A percentile compares a stretch with the other conserved stretches of the same genome.
Evolutionary conservation across 148 eudicot genomes (phyloP).

Genomic region (Linanthus parryae): DNA sequence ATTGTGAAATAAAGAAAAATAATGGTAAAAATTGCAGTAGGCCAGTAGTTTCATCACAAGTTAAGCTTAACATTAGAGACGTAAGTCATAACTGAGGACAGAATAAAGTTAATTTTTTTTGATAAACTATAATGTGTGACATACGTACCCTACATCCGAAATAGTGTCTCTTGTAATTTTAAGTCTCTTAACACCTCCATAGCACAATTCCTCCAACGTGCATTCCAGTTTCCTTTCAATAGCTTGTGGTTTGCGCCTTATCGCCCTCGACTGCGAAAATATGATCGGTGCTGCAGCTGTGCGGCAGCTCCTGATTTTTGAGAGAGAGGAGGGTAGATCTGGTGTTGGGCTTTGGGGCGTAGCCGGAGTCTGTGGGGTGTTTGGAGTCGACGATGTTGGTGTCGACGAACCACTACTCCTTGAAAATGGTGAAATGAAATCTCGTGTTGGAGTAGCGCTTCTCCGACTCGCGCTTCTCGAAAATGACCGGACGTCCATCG

Average conservation of each 20-base stretch:
- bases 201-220: constrained; percentile 71
- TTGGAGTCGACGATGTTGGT: background rate
- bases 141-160: constrained; percentile 46
- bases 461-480: constrained; percentile 34
- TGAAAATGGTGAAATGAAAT: background rate
- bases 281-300: constrained; percentile 52
- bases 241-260: constrained; percentile 40
- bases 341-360: background rate
- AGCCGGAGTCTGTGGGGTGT: background rate
- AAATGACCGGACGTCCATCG: constrained; percentile 26
- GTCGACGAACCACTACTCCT: background rate
- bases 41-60: background rate
- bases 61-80: background rate
- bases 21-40: background rate
- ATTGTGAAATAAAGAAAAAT: background rate
- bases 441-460: constrained; percentile 43
- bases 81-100: background rate
- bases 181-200: constrained; percentile 60
- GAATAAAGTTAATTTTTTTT: background rate
- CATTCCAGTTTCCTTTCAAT: constrained; percentile 61
- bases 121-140: background rate
- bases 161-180: constrained; percentile 52
- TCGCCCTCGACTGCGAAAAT: constrained; percentile 42
- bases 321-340: constrained; percentile 7
- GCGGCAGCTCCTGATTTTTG: constrained; percentile 23